Conservation (phyloP, 345 rosid genomes). For the Eucalyptus pauciflora region DNA sequence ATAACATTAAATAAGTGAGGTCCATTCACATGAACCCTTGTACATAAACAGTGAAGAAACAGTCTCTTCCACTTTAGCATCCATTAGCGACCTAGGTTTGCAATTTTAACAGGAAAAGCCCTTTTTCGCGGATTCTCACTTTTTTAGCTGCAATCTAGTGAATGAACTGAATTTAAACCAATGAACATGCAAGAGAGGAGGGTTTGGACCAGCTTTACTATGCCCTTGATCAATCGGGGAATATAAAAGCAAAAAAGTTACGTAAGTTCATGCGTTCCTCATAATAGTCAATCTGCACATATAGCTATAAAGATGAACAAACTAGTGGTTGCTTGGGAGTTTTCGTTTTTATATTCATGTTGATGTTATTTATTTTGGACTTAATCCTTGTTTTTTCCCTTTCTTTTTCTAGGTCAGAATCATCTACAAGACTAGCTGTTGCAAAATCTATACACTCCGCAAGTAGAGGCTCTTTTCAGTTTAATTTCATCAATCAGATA, state of each 20-base stretch:
- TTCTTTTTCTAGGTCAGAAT: background rate
- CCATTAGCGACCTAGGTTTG: background rate
- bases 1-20: constrained; percentile 5
- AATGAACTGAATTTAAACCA: background rate
- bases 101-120: background rate
- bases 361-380: background rate
- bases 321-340: background rate
- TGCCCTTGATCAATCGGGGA: background rate
- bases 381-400: background rate
- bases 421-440: background rate
- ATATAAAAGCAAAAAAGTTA: background rate
- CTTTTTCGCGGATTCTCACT: background rate
- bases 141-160: background rate
- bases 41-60: background rate
- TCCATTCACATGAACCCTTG: constrained; percentile 14
- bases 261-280: background rate
- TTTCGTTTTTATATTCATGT: background rate
- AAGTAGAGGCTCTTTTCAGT: background rate
- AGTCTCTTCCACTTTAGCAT: background rate
- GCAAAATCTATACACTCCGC: background rate
- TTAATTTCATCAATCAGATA: background rate
- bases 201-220: background rate
- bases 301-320: background rate
- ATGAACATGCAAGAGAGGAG: background rate
- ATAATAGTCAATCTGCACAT: background rate